Base-by-base conservation (phyloP, 352 stramenopile species). In the Phytophthora ramorum region DNA sequence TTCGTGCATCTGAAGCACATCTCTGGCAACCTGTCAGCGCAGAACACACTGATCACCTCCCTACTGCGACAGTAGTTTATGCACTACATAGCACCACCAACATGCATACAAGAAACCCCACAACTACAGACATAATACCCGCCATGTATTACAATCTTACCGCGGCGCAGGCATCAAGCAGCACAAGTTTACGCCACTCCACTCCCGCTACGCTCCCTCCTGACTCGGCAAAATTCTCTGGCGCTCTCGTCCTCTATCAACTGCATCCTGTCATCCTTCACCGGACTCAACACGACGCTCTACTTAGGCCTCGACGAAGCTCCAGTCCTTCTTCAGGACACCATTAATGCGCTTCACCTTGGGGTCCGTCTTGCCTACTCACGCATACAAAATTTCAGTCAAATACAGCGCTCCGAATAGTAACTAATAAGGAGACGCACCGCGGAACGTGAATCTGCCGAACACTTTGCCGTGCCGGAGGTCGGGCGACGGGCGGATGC, bases 381-480 rank as follows among this genome's bases (percentile, higher is more conserved):
- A 41, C 2, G 6, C 26, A 62, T 58, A 64, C 35, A 70, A 26
- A 57, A 28, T 43, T 32, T 48, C 2, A 64, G 14, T 65, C 12
- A 60, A 3, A 24, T 17, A 34, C 0, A 4, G 0, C 28, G 19
- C 41, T 16, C 26, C 7, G 4, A 6, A 41, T 0, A 59, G 37
- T 32, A 61, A 6, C 14, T 1, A 34, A 22, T 22, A 50, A 10
- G 53, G 17, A 26, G 63, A 86, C 81, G 64, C 66, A 92, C 85
- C 87, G 37, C 87, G 87, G 70, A 93, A 95, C 9, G 85, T 93
- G 65, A 93, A 85, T 58, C 71, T 68, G 69, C 87, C 87, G 69
- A 83, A 95, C 32, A 87, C 83, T 76, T 95, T 95, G 78, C 87
- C 87, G 74, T 95, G 87, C 76, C 91, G 92, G 58, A 95, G 82